These are phyloP conservation scores for Hansfordia pulvinata DNA, from an alignment of 2,329 filamentous ascomycete species.

Conservation along the genomic window DNA sequence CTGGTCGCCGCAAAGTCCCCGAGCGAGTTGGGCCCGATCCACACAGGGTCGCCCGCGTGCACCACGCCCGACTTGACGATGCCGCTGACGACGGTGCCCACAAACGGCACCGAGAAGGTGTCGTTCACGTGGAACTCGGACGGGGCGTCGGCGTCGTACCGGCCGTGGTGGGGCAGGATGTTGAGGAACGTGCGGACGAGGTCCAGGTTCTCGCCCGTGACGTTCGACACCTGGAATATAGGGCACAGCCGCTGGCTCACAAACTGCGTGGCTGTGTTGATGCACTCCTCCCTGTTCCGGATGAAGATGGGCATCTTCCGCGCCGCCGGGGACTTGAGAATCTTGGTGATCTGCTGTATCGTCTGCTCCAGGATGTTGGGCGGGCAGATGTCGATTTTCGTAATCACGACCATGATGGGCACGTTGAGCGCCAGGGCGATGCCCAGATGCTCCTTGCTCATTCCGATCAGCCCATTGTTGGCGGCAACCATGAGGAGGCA, in stretches of 20 bases:
- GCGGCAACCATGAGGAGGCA: slow-evolving; percentile 96
- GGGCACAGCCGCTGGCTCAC: slow-evolving; percentile 92
- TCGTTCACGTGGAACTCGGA: slow-evolving; percentile 97
- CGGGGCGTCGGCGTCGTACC: slow-evolving; percentile 75
- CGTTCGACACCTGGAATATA: slow-evolving; percentile 96
- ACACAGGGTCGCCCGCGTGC: slow-evolving; percentile 78
- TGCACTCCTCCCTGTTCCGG: slow-evolving; percentile 78
- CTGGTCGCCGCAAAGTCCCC: slow-evolving; percentile 81
- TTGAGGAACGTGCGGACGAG: slow-evolving; percentile 88
- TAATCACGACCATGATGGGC: slow-evolving; percentile 93
- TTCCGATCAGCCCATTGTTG: slow-evolving; percentile 92
- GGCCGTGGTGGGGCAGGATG: slow-evolving; percentile 85
- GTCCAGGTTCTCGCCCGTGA: slow-evolving; percentile 83
- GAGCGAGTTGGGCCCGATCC: slow-evolving; percentile 80
- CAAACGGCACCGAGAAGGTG: slow-evolving; percentile 94
- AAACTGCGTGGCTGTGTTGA: slow-evolving; percentile 92
- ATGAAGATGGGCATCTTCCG: slow-evolving; percentile 95
- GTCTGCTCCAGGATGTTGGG: slow-evolving; percentile 92
- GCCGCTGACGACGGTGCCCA: slow-evolving; percentile 89
- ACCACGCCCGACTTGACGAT: slow-evolving; percentile 81
- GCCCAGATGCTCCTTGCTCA: slow-evolving; percentile 96
- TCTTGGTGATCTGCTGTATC: slow-evolving; percentile 78
- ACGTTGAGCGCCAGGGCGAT: slow-evolving; percentile 92
- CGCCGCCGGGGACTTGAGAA: slow-evolving; percentile 85
- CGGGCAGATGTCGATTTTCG: slow-evolving; percentile 97